Evolutionary conservation across 345 rosid genomes (phyloP), one percentile per base, ranked within the genome.

Genomic region (Boechera retrofracta): DNA sequence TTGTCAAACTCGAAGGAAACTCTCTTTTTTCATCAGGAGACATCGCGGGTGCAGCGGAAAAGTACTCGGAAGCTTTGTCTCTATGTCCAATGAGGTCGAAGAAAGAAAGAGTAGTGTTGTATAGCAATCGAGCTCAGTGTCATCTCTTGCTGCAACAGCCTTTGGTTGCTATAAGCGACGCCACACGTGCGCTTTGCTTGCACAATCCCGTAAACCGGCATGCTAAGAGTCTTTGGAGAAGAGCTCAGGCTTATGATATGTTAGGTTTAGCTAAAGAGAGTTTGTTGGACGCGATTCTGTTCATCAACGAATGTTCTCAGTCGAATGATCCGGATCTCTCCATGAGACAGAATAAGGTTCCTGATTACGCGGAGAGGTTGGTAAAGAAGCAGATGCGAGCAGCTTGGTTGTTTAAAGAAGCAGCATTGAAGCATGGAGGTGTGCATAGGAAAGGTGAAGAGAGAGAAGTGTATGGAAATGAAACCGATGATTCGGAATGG

Each of bases 311-410:
- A 60, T 95, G 99, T 73, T 95, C 99, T 47, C 99, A 89, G 84
- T 87, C 98, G 35, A 91, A 88, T 72, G 99, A 95, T 61, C 99
- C 98, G 0, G 99, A 93, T 83, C 88, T 95, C 15, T 91, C 89
- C 0, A 53, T 86, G 86, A 88, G 94, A 82, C 99, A 93, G 65
- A 95, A 95, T 76, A 95, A 91, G 83, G 99, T 93, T 76, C 99
- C 99, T 54, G 98, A 93, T 78, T 93, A 95, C 81, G 99, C 98
- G 6, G 99, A 95, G 80, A 84, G 97, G 72, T 66, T 95, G 38
- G 99, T 95, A 64, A 95, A 89, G 87, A 95, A 95, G 84, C 99
- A 95, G 84, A 93, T 95, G 98, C 85, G 96, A 39, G 96, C 98
- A 4, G 99, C 98, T 49, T 95, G 99, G 99, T 82, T 93, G 75